A percentile compares a stretch with the other conserved stretches of the same genome.
phyloP scores from a whole-genome alignment of 768 basidiomycete species.

The Russula sp. region DNA sequence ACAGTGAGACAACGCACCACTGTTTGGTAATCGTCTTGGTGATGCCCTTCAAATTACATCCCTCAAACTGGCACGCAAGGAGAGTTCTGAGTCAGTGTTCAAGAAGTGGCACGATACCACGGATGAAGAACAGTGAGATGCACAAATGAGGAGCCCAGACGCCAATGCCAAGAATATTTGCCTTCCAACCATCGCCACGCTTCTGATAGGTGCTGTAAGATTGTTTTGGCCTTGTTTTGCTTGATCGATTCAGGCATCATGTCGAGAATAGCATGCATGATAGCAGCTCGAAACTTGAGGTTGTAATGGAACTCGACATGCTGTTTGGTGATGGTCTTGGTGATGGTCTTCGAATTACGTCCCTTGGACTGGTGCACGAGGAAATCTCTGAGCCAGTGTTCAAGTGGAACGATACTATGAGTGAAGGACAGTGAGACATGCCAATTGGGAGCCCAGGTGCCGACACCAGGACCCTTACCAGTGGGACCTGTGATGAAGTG shows the following conservation, averaged over 20 bases:
- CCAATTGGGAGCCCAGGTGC: conserved; percentile 99
- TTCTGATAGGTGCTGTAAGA: conserved; percentile 95
- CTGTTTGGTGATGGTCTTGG: conserved; percentile 99
- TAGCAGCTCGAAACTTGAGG: conserved; percentile 92
- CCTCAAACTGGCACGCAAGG: too few species aligned
- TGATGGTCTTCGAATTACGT: conserved; percentile 91
- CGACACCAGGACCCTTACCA: conserved; percentile 97
- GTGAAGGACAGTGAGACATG: conserved; percentile 99
- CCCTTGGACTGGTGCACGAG: conserved; percentile 99
- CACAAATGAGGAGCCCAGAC: too few species aligned
- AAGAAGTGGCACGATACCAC: too few species aligned
- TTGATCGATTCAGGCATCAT: conserved; percentile 99
- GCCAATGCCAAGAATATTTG: too few species aligned
- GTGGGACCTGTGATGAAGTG: too few species aligned
- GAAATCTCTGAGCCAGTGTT: conserved; percentile 95
- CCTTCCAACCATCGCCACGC: conserved; percentile 99
- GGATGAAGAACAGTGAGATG: too few species aligned
- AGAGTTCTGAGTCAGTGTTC: too few species aligned
- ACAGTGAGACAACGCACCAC: too few species aligned
- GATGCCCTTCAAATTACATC: too few species aligned
- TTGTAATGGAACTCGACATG: conserved; percentile 99
- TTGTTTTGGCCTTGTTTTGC: conserved; percentile 99
- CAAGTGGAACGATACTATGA: conserved; percentile 96
- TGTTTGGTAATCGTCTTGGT: too few species aligned
- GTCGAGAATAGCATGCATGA: conserved; percentile 99